Conservation (phyloP, 768 basidiomycete genomes). For the Leccinum ochraceum region DNA sequence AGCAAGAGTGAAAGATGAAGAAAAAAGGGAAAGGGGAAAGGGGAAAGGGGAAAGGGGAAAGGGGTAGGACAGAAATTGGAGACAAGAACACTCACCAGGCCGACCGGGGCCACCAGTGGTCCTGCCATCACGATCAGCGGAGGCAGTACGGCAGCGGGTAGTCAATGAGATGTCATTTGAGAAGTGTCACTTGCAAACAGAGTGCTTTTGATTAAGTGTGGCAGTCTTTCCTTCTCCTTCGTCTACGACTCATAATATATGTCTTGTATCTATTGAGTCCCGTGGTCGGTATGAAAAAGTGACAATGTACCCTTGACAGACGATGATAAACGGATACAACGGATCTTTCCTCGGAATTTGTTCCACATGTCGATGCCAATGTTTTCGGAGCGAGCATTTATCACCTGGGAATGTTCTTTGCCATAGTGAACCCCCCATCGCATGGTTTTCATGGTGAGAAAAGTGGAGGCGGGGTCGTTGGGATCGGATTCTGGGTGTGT, state of each 20-base stretch:
- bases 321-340: conserved; percentile 62
- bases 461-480: conserved; percentile 10
- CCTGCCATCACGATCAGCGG: too few relatives aligned
- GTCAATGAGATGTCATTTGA: too few relatives aligned
- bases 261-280: neutral
- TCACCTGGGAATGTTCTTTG: conserved; percentile 77
- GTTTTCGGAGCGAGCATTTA: conserved; percentile 87
- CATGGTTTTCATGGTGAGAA: conserved; percentile 74
- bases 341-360: conserved; percentile 73
- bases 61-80: too few relatives aligned
- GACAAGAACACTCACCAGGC: too few relatives aligned
- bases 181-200: conserved; percentile 13
- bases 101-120: too few relatives aligned
- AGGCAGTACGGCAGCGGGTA: too few relatives aligned
- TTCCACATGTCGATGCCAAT: conserved; percentile 85
- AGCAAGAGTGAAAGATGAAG: too few relatives aligned
- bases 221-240: conserved; percentile 75
- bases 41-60: too few relatives aligned
- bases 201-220: conserved; percentile 74
- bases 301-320: conserved; percentile 65
- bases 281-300: neutral
- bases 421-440: conserved; percentile 83
- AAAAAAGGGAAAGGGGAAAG: too few relatives aligned
- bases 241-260: conserved; percentile 97
- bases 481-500: conserved; percentile 1